A percentile compares a stretch with the other conserved stretches of the same genome.
These are phyloP conservation scores for Neohortaea acidophila DNA, from an alignment of 495 filamentous ascomycete genomes.

Conservation along the genomic window DNA sequence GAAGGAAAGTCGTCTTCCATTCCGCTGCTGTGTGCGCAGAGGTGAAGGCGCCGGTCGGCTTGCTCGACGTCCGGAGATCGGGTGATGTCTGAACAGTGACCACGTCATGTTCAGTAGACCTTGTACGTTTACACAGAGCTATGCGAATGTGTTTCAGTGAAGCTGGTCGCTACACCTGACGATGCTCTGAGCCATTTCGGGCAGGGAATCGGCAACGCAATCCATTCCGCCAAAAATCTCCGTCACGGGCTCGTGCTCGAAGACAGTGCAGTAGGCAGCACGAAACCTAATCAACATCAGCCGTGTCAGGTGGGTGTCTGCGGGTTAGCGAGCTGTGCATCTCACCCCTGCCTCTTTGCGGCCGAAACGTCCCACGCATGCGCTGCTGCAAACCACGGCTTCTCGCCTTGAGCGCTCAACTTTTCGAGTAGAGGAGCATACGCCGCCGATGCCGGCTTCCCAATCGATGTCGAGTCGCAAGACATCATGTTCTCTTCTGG, in stretches of 20 bases:
- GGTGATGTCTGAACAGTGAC: too few relatives aligned
- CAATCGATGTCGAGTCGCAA: conserved; percentile 1
- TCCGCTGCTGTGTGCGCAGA: too few relatives aligned
- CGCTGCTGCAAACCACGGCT: conserved; percentile 1
- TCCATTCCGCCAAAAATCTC: conserved; percentile 1
- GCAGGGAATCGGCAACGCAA: neutral
- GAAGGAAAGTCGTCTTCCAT: too few relatives aligned
- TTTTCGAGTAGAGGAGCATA: neutral
- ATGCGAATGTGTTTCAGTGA: too few relatives aligned
- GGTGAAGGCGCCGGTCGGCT: too few relatives aligned
- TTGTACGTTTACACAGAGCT: too few relatives aligned
- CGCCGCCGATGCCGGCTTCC: neutral
- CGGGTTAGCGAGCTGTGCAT: neutral
- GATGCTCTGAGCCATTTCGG: neutral
- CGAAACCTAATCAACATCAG: too few relatives aligned
- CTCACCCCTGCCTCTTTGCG: neutral
- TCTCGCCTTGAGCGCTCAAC: neutral
- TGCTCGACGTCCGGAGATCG: too few relatives aligned
- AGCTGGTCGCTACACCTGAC: too few relatives aligned
- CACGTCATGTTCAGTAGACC: too few relatives aligned
- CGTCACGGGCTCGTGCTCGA: neutral
- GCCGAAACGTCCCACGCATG: neutral
- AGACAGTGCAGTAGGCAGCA: neutral
- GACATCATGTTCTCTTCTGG: neutral
- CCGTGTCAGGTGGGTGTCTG: neutral